A percentile compares a stretch with the other conserved stretches of the same genome.
Conservation (phyloP, 148 eudicot genomes). For the Gaultheria prostrata region DNA sequence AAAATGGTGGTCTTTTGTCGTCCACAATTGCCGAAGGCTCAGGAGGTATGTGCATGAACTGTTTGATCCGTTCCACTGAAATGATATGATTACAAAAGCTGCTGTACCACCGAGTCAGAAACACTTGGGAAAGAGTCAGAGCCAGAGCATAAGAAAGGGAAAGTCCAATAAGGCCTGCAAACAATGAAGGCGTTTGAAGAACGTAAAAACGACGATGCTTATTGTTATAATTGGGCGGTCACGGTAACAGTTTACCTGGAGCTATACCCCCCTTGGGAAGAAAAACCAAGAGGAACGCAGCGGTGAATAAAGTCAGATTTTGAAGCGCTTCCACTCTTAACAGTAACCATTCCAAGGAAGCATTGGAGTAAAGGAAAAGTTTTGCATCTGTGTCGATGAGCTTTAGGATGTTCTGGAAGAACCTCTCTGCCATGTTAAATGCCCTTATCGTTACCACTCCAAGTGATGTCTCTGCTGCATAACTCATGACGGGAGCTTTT, state of each 20-base stretch:
- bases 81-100: slow-evolving; percentile 53
- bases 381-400: slow-evolving; percentile 73
- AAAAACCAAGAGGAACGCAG: slow-evolving; percentile 50
- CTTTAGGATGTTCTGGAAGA: slow-evolving; percentile 45
- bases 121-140: slow-evolving; percentile 47
- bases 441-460: slow-evolving; percentile 70
- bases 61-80: slow-evolving; percentile 73
- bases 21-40: slow-evolving; percentile 52
- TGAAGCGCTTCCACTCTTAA: slow-evolving; percentile 68
- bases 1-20: slow-evolving; percentile 41
- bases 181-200: neutral
- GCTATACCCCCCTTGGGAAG: slow-evolving; percentile 50
- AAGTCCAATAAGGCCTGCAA: slow-evolving; percentile 70
- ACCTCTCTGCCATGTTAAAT: slow-evolving; percentile 46
- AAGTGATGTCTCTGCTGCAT: slow-evolving; percentile 57
- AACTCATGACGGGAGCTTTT: slow-evolving; percentile 65
- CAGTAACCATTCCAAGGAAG: slow-evolving; percentile 59
- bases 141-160: slow-evolving; percentile 74
- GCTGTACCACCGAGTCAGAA: slow-evolving; percentile 53
- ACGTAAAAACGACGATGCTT: neutral
- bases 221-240: neutral
- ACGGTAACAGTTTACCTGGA: slow-evolving; percentile 36
- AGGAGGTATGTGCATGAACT: slow-evolving; percentile 62
- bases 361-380: slow-evolving; percentile 51
- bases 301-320: slow-evolving; percentile 54